A percentile compares a stretch with the other conserved stretches of the same genome.
phyloP scores from a whole-genome alignment of 768 basidiomycete species.

The Tulasnella sp. region DNA sequence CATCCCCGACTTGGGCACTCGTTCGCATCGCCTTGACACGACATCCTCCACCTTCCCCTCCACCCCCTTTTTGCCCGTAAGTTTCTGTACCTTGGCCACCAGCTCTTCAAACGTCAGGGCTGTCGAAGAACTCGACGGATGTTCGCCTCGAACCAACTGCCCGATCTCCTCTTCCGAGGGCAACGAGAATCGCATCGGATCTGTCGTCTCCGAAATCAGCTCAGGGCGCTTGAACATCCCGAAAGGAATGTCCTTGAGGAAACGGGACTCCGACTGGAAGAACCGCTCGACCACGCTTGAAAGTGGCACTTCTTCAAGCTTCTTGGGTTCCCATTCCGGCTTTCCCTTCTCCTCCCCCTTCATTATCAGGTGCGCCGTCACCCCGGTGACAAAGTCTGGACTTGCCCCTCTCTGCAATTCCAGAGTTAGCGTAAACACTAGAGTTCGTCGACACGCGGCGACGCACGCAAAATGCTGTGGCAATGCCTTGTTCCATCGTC shows the following conservation, averaged over 20 bases:
- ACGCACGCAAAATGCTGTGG: constrained; percentile 81
- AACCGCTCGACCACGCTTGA: constrained; percentile 48
- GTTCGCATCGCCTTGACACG: constrained; percentile 50
- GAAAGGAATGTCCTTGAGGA: constrained; percentile 34
- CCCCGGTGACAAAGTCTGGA: constrained; percentile 73
- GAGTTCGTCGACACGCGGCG: not conserved
- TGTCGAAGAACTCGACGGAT: constrained; percentile 47
- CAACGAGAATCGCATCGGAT: constrained; percentile 40
- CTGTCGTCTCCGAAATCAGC: constrained; percentile 16
- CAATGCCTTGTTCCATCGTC: constrained; percentile 78
- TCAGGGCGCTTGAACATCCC: constrained; percentile 32
- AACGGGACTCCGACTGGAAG: constrained; percentile 46
- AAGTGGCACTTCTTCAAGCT: constrained; percentile 44
- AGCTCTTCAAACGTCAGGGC: constrained; percentile 53
- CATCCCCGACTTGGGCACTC: constrained; percentile 42
- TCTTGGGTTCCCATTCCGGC: constrained; percentile 61
- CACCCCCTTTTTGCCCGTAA: constrained; percentile 41
- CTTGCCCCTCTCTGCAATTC: constrained; percentile 52
- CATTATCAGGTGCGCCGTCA: constrained; percentile 51
- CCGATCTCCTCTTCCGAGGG: constrained; percentile 70
- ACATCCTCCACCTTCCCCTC: constrained; percentile 69
- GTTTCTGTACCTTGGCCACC: constrained; percentile 33
- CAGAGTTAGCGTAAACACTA: constrained; percentile 19
- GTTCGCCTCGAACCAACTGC: constrained; percentile 49
- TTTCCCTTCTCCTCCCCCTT: constrained; percentile 36